A percentile compares a stretch with the other conserved stretches of the same genome.
These are phyloP conservation scores for Metarhizium guizhouense DNA, from an alignment of 2,329 filamentous ascomycete species.

Conservation along the genomic window DNA sequence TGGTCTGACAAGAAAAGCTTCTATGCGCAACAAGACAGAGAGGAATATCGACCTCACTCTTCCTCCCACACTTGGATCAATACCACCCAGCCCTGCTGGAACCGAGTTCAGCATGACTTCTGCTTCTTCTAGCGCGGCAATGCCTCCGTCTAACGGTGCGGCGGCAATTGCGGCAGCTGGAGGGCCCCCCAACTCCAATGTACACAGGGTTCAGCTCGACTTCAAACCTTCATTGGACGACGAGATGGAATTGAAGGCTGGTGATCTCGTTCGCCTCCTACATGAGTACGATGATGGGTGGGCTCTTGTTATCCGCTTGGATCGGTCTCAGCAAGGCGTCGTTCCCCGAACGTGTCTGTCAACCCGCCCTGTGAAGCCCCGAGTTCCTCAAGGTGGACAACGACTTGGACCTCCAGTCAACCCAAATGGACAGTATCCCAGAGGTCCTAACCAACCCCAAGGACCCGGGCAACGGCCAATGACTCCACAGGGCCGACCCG, in stretches of 20 bases:
- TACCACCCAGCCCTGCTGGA: slow-evolving; percentile 50
- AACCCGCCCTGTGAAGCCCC: slow-evolving; percentile 81
- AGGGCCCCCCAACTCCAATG: slow-evolving; percentile 51
- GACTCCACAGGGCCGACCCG: slow-evolving; percentile 24
- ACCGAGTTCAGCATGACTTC: slow-evolving; percentile 55
- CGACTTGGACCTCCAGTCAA: slow-evolving; percentile 45
- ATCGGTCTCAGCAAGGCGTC: slow-evolving; percentile 87
- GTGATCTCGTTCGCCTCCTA: slow-evolving; percentile 77
- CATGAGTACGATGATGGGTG: slow-evolving; percentile 98
- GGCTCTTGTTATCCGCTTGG: slow-evolving; percentile 87
- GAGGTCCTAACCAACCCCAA: slow-evolving; percentile 5
- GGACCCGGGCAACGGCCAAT: slow-evolving; percentile 28
- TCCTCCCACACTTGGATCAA: slow-evolving; percentile 21
- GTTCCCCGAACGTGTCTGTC: slow-evolving; percentile 90
- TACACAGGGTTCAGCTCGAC: slow-evolving; percentile 89
- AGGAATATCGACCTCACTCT: slow-evolving; percentile 47
- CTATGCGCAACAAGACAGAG: slow-evolving; percentile 44
- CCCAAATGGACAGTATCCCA: slow-evolving; percentile 13
- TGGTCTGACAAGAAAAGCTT: slow-evolving; percentile 42
- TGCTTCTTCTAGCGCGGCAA: slow-evolving; percentile 35
- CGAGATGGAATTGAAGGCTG: slow-evolving; percentile 72
- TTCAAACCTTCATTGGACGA: slow-evolving; percentile 90
- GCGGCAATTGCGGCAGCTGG: slow-evolving; percentile 54
- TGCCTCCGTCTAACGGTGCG: slow-evolving; percentile 31
- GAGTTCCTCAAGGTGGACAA: slow-evolving; percentile 44